A percentile compares a stretch with the other conserved stretches of the same genome.
These are phyloP conservation scores for Paecilomyces dactylethromorphus DNA, from an alignment of 2,329 filamentous ascomycete species.

Conservation along the genomic window DNA sequence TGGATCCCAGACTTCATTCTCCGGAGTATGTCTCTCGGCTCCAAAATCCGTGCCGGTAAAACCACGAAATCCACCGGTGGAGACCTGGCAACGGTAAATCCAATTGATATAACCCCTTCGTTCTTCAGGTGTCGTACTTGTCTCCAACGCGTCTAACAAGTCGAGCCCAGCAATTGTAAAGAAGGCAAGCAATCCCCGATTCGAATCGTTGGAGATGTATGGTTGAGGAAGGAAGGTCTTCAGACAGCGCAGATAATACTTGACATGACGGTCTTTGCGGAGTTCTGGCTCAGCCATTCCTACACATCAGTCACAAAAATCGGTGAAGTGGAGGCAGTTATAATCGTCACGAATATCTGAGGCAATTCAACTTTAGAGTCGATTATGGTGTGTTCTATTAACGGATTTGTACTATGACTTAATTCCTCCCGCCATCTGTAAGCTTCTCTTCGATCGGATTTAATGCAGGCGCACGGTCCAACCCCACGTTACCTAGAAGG, in stretches of 20 bases:
- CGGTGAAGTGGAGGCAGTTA: constrained; percentile 1
- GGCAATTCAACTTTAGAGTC: neutral
- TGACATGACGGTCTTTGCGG: constrained; percentile 62
- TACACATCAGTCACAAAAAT: neutral
- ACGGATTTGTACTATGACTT: neutral
- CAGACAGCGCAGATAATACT: constrained; percentile 88
- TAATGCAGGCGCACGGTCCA: constrained; percentile 1
- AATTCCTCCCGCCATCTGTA: neutral
- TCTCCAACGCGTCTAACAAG: constrained; percentile 60
- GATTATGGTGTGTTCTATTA: neutral
- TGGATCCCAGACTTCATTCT: constrained; percentile 59
- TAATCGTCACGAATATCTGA: neutral
- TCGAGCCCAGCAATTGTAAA: constrained; percentile 85
- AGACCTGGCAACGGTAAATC: constrained; percentile 82
- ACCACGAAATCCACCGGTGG: constrained; percentile 80
- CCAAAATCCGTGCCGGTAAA: constrained; percentile 63
- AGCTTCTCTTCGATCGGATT: neutral
- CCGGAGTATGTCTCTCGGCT: constrained; percentile 38
- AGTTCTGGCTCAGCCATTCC: constrained; percentile 22
- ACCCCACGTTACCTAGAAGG: neutral
- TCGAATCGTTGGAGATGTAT: constrained; percentile 86
- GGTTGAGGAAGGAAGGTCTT: constrained; percentile 70
- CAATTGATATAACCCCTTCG: constrained; percentile 58
- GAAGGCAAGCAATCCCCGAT: constrained; percentile 80
- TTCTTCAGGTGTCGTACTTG: constrained; percentile 48